Evolutionary conservation across 257 asterid species (phyloP), one percentile per base, ranked within the genome.

Genomic region (Nicotiana tabacum): DNA sequence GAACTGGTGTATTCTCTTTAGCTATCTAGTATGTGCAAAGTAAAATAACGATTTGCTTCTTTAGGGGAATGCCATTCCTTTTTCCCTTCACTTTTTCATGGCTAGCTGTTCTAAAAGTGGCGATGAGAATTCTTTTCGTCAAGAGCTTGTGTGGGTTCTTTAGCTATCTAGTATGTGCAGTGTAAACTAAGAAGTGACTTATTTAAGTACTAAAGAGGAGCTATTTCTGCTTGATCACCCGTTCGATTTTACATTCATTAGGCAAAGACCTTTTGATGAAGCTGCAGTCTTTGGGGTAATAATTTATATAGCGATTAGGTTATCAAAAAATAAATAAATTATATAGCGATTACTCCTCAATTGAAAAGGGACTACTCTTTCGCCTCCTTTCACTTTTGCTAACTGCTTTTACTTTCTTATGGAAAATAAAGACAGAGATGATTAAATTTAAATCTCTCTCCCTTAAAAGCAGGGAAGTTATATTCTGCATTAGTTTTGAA

Each of bases 91-190:
- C 58, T 39, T 70, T 69, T 70, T 39, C 30, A 70, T 21, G 56
- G 56, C 24, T 37, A 69, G 57, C 43, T 69, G 78, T 70, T 37
- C 58, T n/a, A 69, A 39, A 43, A 39, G 78, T 10, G 58, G 58
- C 13, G 17, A 70, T n/a, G 78, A n/a, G 57, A 39, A 21, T 70
- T 39, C 78, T 70, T 70, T 39, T 39, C n/a, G 1, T 70, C 58
- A 39, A 70, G 78, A 39, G 58, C 35, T 70, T 70, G 78, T 70
- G 7, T 72, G 39, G 33, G 48, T 35, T 46, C 37, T 24, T 72
- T 72, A 24, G 60, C 79, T 21, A 46, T 72, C 79, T 46, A 43
- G 78, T 72, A 72, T 37, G 46, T 72, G 79, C 60, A 72, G 37
- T 43, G 78, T 43, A 43, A 69, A 43, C 78, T 72, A 43, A 72